Conservation (phyloP, 2,329 filamentous ascomycete genomes). For the Fusarium longipes region DNA sequence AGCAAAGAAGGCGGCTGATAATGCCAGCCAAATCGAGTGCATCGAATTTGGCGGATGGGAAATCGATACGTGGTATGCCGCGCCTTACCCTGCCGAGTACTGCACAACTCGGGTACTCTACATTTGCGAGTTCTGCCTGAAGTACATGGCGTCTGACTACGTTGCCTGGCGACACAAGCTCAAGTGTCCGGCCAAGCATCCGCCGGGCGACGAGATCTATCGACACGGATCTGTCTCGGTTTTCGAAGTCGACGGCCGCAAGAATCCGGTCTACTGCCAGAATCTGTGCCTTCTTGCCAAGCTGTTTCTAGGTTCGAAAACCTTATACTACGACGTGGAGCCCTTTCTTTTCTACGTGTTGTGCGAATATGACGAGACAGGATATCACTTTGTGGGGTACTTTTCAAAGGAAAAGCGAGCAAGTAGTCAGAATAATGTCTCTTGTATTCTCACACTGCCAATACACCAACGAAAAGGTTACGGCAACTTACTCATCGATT, state of each 20-base stretch:
- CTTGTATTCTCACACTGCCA: conserved; percentile 93
- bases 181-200: conserved; percentile 96
- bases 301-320: conserved; percentile 98
- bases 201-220: conserved; percentile 97
- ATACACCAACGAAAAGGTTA: conserved; percentile 98
- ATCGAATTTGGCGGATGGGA: conserved; percentile 98
- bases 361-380: conserved; percentile 90
- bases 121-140: conserved; percentile 98
- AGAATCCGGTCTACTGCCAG: conserved; percentile 98
- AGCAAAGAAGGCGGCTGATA: conserved; percentile 80
- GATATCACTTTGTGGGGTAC: conserved; percentile 98
- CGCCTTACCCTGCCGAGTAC: conserved; percentile 98
- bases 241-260: conserved; percentile 96
- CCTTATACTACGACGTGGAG: conserved; percentile 96
- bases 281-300: conserved; percentile 97
- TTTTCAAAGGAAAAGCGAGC: conserved; percentile 98
- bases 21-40: conserved; percentile 96
- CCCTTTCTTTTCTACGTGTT: conserved; percentile 98
- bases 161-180: conserved; percentile 98
- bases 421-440: conserved; percentile 96
- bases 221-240: conserved; percentile 90
- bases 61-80: conserved; percentile 99
- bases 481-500: conserved; percentile 95
- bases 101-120: conserved; percentile 96
- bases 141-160: conserved; percentile 99